Base-by-base conservation (phyloP, 176 grass and related monocot genomes). In the Neostapfia colusana region DNA sequence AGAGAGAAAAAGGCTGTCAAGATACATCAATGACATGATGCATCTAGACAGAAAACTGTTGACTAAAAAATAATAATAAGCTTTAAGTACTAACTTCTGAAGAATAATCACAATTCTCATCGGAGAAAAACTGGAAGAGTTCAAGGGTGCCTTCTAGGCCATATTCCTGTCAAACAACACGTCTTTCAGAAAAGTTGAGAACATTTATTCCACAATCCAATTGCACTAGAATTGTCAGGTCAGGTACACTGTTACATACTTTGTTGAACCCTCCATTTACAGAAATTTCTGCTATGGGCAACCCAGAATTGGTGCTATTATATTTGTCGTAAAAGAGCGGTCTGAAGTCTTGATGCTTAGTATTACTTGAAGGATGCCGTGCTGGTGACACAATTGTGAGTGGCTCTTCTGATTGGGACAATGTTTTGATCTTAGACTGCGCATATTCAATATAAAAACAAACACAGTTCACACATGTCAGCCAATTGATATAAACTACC, bases 241-340 rank as follows among this genome's bases (percentile, higher is more conserved):
- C 0, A 59, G 17, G 26, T 72, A 8, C 10, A 67, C 4, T 25
- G 2, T 31, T 48, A 68, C 83, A 70, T 84, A 89, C 92, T 86
- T 86, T 91, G 69, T 85, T 80, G 67, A 95, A 87, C 35, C 69
- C 86, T 85, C 89, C 92, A 87, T 91, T 91, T 53, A 95, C 69
- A 54, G 65, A 24, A 85, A 91, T 82, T 31, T 71, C 82, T 72
- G 86, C 74, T 63, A 94, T 84, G 15, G 86, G 74, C 11, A 56
- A 69, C 25, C 77, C 80, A 27, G 53, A 43, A 39, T 66, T 74
- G 9, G n/a, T 58, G 59, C 21, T 60, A 86, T 78, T 54, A 63
- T 72, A 54, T 53, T 82, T 83, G 78, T 84, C 61, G 17, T 63
- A 65, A 82, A 89, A 95, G n/a, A 95, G 78, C 18, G 89, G 89